phyloP scores from a whole-genome alignment of 192 early-diverging fungal genomes.

The Coemansia reversa region DNA sequence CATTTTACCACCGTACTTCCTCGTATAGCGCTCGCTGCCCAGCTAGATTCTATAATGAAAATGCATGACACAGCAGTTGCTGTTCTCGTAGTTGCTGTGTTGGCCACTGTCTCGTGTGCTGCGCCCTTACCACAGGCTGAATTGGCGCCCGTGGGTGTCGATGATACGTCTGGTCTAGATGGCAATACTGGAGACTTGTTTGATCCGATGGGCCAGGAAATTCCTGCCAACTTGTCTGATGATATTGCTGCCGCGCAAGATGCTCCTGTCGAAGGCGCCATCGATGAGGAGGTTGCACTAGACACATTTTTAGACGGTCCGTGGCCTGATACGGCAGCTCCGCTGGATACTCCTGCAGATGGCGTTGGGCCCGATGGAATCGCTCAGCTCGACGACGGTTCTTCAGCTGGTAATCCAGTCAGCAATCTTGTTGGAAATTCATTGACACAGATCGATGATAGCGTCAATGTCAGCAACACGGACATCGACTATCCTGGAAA shows the following conservation, averaged over 20 bases:
- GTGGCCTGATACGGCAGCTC: background rate
- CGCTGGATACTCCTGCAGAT: background rate
- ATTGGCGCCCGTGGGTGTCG: background rate
- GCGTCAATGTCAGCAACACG: conserved; percentile 24
- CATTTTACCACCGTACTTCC: background rate
- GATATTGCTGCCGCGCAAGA: background rate
- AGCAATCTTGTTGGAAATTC: conserved; percentile 42
- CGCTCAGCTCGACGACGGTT: background rate
- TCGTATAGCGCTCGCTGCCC: background rate
- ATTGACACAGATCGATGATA: conserved; percentile 37
- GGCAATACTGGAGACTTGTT: too few relatives aligned
- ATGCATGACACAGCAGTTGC: conserved; percentile 17
- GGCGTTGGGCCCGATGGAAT: background rate
- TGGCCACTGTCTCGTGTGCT: conserved; percentile 8
- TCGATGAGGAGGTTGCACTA: background rate
- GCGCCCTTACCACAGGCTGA: conserved; percentile 22
- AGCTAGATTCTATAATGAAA: background rate
- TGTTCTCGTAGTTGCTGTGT: conserved; percentile 5
- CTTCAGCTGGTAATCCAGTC: background rate
- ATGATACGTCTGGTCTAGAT: background rate
- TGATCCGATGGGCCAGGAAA: too few relatives aligned
- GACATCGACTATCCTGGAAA: conserved; percentile 37
- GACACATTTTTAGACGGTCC: background rate
- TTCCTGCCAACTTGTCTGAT: too few relatives aligned
- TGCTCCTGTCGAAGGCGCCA: background rate